These are phyloP conservation scores for Erigeron philadelphicus DNA, from an alignment of 140 eudicot genomes.

Conservation along the genomic window DNA sequence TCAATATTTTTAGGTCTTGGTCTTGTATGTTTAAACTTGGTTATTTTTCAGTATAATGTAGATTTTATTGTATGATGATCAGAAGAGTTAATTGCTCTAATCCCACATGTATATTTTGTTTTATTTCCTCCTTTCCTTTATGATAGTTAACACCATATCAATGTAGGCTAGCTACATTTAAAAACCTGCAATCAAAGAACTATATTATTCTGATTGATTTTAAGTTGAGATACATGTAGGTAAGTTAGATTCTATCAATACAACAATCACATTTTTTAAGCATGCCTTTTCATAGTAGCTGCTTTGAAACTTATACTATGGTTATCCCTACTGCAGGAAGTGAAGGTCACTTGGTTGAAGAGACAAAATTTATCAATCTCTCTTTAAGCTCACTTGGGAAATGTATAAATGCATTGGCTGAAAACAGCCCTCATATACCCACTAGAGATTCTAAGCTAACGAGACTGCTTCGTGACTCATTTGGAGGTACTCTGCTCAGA, in stretches of 20 bases:
- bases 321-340: slow-evolving; percentile 47
- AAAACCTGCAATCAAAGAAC: background rate
- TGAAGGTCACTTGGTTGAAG: slow-evolving; percentile 85
- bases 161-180: slow-evolving; percentile 7
- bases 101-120: background rate
- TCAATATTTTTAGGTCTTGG: slow-evolving; percentile 5
- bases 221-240: slow-evolving; percentile 12
- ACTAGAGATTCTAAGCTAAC: slow-evolving; percentile 89
- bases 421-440: slow-evolving; percentile 87
- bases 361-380: slow-evolving; percentile 86
- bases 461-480: slow-evolving; percentile 87
- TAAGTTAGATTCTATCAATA: background rate
- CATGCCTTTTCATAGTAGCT: slow-evolving; percentile 12
- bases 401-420: slow-evolving; percentile 95
- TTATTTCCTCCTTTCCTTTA: background rate
- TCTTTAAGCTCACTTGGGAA: slow-evolving; percentile 86
- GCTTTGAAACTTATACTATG: slow-evolving; percentile 14
- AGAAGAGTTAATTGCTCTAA: background rate
- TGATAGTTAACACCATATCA: slow-evolving; percentile 2
- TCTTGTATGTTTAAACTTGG: slow-evolving; percentile 8
- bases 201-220: slow-evolving; percentile 5
- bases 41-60: background rate
- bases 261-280: background rate
- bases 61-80: background rate
- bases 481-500: slow-evolving; percentile 62